Evolutionary conservation across 1,139 yeast species (phyloP), one percentile per base, ranked within the genome.

Genomic region (Nadsonia commutata): DNA sequence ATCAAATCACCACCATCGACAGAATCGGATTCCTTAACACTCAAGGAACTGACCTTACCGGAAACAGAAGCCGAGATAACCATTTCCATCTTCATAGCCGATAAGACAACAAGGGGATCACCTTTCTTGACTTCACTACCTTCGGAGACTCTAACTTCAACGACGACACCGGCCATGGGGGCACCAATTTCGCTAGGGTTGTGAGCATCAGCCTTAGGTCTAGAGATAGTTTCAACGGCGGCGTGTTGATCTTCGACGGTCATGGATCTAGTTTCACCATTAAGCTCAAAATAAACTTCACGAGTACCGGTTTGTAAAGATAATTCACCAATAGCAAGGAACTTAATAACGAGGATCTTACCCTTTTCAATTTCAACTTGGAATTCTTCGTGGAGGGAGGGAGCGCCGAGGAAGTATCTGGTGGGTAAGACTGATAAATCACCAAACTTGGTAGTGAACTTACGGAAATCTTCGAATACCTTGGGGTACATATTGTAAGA

Each of bases 71-170:
- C 90, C 60, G 88, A 76, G 54, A 90, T 88, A 43, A 90, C 94
- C 97, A 90, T 90, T 70, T 90, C 99, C 98, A 93, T 93, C 76
- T 93, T 93, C 99, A 90, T 93, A 52, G 99, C 98, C 59, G 93
- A 79, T 58, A 90, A 72, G 23, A 90, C 95, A 46, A 94, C 94
- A 55, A 90, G 65, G 38, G 96, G 93, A 60, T 90, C 95, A 53
- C 99, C 98, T 76, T 88, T 90, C 74, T 83, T 85, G 52, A 93
- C 95, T 53, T 80, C 81, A 44, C 78, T 71, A 49, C 94, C 95
- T 54, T 76, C 76, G 67, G 85, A 83, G 49, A 85, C 83, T 59
- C 94, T 84, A 46, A 90, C 80, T 66, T 93, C 98, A 53, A 90
- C 85, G 47, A 90, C 86, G 49, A 90, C 97, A 69, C 99, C 99